Base-by-base conservation (phyloP, 768 basidiomycete species). In the Suillus subalutaceus region DNA sequence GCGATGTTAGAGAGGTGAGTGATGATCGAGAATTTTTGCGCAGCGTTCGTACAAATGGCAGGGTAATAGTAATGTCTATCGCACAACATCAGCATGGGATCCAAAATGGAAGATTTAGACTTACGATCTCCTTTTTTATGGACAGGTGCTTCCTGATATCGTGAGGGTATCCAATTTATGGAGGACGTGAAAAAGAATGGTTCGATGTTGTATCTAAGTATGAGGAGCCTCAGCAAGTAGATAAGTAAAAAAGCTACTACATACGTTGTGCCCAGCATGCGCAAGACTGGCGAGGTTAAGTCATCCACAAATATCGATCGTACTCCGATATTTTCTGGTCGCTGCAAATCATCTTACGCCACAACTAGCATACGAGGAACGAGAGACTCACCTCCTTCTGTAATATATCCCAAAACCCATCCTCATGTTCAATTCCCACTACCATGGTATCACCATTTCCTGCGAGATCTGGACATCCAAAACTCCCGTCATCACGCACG, bases 181-280 rank as follows among this genome's bases (percentile, higher is more conserved):
- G 86, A 85, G 1, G 87, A 88, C 0, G 86, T 85, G 72, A 88
- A 89, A 70, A 85, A 89, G 73, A 89, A 88, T 0, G 88, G 88
- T 67, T 89, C 88, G 65, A 89, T 78, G 50, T 79, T 78, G 65
- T 85, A 87, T 71, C 87, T 79, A 30, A 13, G 38, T 12, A 40
- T 3, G 10, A 63, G 32, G 15, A 48, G 43, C 38, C 2, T 55
- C 53, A 56, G 3, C 56, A 6, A 44, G 20, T 38, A 3, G 2
- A 13, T 23, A 48, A 18, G n/a, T 5, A 58, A 20, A 32, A 32
- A 56, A 44, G 53, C 0, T 4, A 6, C 41, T 0, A 69, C 80
- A 63, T 67, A 88, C 88, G 73, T 86, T 50, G 83, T 78, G 9
- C 88, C 86, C 6, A 88, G 75, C 81, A 88, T 86, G 69, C 85